Evolutionary conservation across 805 yeast genomes (phyloP), one percentile per base, ranked within the genome.

Genomic region (Teunomyces stri): DNA sequence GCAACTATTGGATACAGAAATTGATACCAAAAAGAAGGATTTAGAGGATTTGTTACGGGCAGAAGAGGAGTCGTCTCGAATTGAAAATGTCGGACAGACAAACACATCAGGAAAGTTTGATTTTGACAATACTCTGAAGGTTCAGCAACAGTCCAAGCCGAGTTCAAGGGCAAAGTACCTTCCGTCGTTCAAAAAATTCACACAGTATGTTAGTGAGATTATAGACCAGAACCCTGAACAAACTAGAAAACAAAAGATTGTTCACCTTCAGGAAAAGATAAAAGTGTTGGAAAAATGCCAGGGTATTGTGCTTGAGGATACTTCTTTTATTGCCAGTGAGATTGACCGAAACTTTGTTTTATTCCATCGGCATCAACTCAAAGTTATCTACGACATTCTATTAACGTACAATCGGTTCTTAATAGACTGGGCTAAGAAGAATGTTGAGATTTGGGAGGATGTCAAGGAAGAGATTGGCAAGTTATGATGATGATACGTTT

Each of bases 151-250:
- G 29, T 7, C 40, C 29, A 37, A 37, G n/a, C 51, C 62, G 18
- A 45, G 52, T 7, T 47, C 65, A 3, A 72, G 75, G 37, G 78
- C 79, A 61, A 79, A 76, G 48, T 41, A 62, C 33, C 71, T 83
- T 42, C 84, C 86, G 0, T 76, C 78, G 15, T 51, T 71, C 35
- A 71, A 69, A 51, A 71, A 70, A 42, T 62, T 84, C 13, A 78
- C 82, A 34, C 84, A 80, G 55, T 72, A 72, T 49, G 76, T 73
- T 6, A 59, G 66, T 16, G 86, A 83, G 41, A 78, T 84, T 40
- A 80, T 84, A 55, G 87, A 84, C 49, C 79, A 76, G 29, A 85
- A 84, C 53, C 87, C 89, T 0, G 86, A 82, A 47, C 69, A 78
- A n/a, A 74, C 84, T 1, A 69, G 88, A 15, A 76, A 82, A 45